Percentiles rank a stretch among this genome's conserved stretches.
Conservation (phyloP, 140 eudicot species). For the Stevia rebaudiana region DNA sequence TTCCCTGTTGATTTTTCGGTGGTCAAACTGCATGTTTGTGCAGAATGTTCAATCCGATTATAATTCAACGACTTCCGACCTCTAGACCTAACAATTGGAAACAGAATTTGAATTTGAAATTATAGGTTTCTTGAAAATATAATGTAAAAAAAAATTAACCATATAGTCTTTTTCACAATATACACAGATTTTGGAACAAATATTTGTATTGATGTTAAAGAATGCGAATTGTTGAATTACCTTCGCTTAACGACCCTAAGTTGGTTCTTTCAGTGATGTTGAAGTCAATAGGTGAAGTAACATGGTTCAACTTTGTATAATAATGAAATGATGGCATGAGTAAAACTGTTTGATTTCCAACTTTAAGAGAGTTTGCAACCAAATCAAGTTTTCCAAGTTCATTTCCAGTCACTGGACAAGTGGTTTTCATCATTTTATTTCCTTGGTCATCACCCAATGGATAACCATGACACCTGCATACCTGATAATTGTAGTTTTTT, state of each 20-base stretch:
- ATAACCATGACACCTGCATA: constrained; percentile 81
- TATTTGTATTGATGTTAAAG: neutral
- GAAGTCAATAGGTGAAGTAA: constrained; percentile 47
- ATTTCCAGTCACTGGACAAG: constrained; percentile 57
- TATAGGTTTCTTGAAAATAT: too few species aligned
- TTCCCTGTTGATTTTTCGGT: too few species aligned
- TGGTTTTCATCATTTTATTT: constrained; percentile 24
- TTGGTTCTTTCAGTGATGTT: constrained; percentile 69
- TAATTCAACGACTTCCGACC: too few species aligned
- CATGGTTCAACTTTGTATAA: constrained; percentile 45
- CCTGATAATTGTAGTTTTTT: constrained; percentile 31
- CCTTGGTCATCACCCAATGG: constrained; percentile 37
- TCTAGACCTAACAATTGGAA: too few species aligned
- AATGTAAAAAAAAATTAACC: too few species aligned
- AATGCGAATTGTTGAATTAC: constrained; percentile 46
- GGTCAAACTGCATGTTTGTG: too few species aligned
- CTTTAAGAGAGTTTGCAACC: constrained; percentile 44
- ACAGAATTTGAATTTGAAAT: too few species aligned
- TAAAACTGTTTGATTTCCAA: constrained; percentile 60
- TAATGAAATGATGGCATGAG: constrained; percentile 67
- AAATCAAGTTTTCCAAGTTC: constrained; percentile 41
- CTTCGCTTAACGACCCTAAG: constrained; percentile 74
- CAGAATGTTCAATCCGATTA: too few species aligned
- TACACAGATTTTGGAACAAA: constrained; percentile 3
- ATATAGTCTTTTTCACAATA: neutral